Percentiles rank a stretch among this genome's conserved stretches.
Conservation (phyloP, 352 stramenopile genomes). For the Globisporangium takayamanum region DNA sequence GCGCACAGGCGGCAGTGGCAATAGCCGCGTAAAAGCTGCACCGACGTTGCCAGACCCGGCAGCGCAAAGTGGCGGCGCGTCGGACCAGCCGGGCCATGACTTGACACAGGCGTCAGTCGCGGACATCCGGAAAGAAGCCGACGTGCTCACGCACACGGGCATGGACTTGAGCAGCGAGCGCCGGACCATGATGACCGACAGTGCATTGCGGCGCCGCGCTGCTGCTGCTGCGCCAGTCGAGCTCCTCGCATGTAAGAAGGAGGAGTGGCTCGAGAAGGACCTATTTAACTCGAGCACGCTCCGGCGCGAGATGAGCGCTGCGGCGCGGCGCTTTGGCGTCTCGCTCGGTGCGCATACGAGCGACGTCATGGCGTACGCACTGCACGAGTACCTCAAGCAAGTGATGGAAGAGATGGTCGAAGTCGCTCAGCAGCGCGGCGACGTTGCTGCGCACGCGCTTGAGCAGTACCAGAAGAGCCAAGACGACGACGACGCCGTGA, state of each 20-base stretch:
- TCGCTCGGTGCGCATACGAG: conserved; percentile 46
- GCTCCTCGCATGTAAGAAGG: conserved; percentile 59
- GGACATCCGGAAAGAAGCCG: conserved; percentile 76
- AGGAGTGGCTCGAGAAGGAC: conserved; percentile 75
- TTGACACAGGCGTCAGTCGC: conserved; percentile 52
- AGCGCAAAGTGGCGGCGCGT: conserved; percentile 17
- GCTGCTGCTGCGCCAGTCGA: conserved; percentile 13
- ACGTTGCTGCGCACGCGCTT: conserved; percentile 40
- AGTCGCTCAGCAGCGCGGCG: conserved; percentile 64
- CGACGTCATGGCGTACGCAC: conserved; percentile 78
- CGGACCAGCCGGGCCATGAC: conserved; percentile 38
- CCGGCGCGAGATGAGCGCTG: conserved; percentile 42
- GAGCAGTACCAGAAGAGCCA: conserved; percentile 44
- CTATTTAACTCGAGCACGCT: conserved; percentile 73
- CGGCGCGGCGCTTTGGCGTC: conserved; percentile 43
- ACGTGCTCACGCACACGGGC: conserved; percentile 79
- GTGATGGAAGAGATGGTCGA: conserved; percentile 84
- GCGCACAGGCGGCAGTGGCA: conserved; percentile 24
- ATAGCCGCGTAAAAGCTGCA: conserved; percentile 27
- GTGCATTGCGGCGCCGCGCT: conserved; percentile 20
- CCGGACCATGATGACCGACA: conserved; percentile 67
- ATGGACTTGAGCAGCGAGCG: conserved; percentile 74
- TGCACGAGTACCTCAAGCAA: conserved; percentile 85
- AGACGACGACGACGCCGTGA: conserved; percentile 6
- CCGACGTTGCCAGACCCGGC: conserved; percentile 21